Percentiles rank a stretch among this genome's conserved stretches.
Conservation (phyloP, 371 early-diverging fungal species). For the Coemansia sp. region DNA sequence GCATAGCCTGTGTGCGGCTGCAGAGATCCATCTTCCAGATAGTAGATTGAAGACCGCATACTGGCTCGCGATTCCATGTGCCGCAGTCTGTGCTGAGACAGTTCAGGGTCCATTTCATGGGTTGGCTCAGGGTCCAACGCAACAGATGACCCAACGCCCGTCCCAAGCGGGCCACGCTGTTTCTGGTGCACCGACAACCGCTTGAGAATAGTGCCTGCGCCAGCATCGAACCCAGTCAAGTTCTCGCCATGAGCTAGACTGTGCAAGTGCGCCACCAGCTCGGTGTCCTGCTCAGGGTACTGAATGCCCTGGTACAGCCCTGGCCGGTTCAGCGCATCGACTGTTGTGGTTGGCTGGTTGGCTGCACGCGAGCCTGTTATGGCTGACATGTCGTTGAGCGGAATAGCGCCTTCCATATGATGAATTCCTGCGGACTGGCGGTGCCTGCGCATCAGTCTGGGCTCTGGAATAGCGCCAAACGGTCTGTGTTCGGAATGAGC, state of each 20-base stretch:
- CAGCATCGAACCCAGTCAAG: neutral
- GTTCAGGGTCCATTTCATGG: neutral
- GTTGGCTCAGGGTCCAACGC: neutral
- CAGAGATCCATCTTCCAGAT: constrained; percentile 39
- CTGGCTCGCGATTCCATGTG: constrained; percentile 20
- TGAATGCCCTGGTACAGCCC: constrained; percentile 38
- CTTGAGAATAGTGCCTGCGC: constrained; percentile 11
- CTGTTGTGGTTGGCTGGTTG: neutral
- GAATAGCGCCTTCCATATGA: constrained; percentile 44
- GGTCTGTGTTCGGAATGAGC: constrained; percentile 28
- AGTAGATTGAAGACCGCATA: constrained; percentile 43
- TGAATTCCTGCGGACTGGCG: constrained; percentile 15
- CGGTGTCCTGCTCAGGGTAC: constrained; percentile 27
- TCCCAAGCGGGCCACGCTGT: neutral
- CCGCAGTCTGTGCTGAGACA: constrained; percentile 1
- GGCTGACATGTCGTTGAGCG: constrained; percentile 27
- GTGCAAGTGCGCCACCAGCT: constrained; percentile 35
- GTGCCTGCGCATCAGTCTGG: constrained; percentile 5
- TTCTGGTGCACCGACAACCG: constrained; percentile 30
- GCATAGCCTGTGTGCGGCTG: constrained; percentile 47
- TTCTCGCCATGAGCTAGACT: constrained; percentile 24
- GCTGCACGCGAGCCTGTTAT: constrained; percentile 6
- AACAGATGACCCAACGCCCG: constrained; percentile 2
- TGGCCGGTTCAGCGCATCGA: constrained; percentile 27
- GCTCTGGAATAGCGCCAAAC: too few species aligned